Conservation (phyloP, 306 rosid species). For the Rubus idaeus region DNA sequence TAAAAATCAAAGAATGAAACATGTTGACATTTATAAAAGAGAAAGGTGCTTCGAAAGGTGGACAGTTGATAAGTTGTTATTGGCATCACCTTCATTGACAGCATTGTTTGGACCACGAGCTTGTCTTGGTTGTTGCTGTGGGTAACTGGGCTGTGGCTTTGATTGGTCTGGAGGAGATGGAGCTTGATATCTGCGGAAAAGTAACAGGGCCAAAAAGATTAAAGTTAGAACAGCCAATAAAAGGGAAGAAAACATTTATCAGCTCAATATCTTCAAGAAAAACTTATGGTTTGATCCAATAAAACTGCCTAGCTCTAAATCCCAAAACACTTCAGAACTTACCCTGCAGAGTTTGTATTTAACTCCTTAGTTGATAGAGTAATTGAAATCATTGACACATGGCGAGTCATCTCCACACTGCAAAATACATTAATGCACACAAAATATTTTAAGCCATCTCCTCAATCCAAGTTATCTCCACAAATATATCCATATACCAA, state of each 20-base stretch:
- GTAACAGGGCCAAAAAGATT: neutral
- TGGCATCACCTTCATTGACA: constrained; percentile 66
- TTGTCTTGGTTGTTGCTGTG: constrained; percentile 70
- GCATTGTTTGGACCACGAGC: constrained; percentile 65
- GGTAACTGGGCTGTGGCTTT: constrained; percentile 64
- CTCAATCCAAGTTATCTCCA: neutral
- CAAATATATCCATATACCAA: neutral
- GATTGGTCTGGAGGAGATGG: constrained; percentile 58
- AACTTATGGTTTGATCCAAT: neutral
- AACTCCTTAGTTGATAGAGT: constrained; percentile 70
- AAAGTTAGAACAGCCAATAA: neutral
- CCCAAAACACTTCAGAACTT: constrained; percentile 21
- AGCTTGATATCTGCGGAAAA: constrained; percentile 67
- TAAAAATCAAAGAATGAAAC: constrained; percentile 28
- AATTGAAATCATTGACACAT: constrained; percentile 95
- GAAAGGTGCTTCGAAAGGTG: neutral
- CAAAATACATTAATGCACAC: constrained; percentile 25
- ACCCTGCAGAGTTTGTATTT: constrained; percentile 85
- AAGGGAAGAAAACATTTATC: neutral
- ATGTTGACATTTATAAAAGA: constrained; percentile 8
- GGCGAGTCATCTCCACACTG: constrained; percentile 99
- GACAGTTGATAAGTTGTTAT: neutral
- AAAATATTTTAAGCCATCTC: neutral
- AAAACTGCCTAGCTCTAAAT: neutral
- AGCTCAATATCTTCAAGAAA: constrained; percentile 7